Base-by-base conservation (phyloP, 148 eudicot species). In the Salicornia ramosissima region DNA sequence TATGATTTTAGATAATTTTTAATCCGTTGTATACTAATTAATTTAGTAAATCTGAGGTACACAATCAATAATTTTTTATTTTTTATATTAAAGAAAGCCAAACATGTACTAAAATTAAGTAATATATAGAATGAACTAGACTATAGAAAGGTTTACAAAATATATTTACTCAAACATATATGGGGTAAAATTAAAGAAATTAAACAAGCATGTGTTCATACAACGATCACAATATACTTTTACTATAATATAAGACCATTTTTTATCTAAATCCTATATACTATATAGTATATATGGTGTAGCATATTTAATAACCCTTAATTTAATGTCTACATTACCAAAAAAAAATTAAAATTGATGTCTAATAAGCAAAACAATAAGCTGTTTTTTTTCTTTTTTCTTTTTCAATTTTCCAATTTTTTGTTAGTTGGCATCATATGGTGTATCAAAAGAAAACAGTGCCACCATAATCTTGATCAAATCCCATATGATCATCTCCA, bases 401-500 rank as follows among this genome's bases (percentile, higher is more conserved):
- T 42, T 43, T 75, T 19, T 31, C 63, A 28, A 29, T 30, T 43
- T 6, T 60, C 16, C 15, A 2, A 19, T 60, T 61, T 10, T 36
- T 9, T n/a, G 65, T 62, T 39, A 62, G 65, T 39, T 62, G 25
- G 6, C 15, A 60, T 29, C 15, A 60, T 29, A 60, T n/a, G 7
- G 34, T 39, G 12, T 4, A 74, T 78, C 74, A 85, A 28, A 80
- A 52, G 69, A 78, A 83, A 68, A 74, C 74, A 54, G 67, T 59
- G 64, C 82, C 67, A 58, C 68, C 64, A 50, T 81, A 79, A 51
- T 81, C 84, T 34, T 79, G 84, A 47, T 80, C 88, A 69, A 84
- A 89, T 65, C 75, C 59, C 84, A 85, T 77, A 22, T n/a, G n/a
- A n/a, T 82, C 77, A 26, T 82, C 87, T 25, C 73, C 86, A 54